phyloP scores from a whole-genome alignment of 2,329 filamentous ascomycete species.

The Stemphylium vesicarium region DNA sequence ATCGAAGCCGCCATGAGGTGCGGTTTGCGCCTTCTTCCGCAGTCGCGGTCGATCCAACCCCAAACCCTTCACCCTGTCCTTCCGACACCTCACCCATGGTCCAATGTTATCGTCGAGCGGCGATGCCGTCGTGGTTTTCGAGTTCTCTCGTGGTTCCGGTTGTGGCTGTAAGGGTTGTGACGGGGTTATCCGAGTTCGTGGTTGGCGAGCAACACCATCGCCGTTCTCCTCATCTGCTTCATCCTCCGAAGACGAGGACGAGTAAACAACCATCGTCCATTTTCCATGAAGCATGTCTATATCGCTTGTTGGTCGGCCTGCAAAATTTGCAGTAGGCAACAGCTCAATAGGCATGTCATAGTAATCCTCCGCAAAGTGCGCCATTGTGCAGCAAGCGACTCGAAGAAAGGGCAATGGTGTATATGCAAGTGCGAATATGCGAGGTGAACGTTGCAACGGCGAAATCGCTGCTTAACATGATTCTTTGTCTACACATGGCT shows the following conservation, averaged over 20 bases:
- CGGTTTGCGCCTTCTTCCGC: constrained; percentile 27
- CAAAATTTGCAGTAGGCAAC: constrained; percentile 33
- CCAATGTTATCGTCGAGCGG: constrained; percentile 7
- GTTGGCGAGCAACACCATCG: constrained; percentile 8
- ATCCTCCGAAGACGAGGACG: constrained; percentile 15
- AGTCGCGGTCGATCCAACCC: constrained; percentile 17
- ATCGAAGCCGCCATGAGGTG: constrained; percentile 24
- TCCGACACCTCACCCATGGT: constrained; percentile 6
- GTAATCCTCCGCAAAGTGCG: constrained; percentile 22
- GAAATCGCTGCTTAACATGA: neutral
- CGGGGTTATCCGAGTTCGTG: neutral
- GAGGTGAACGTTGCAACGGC: neutral
- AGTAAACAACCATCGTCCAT: constrained; percentile 16
- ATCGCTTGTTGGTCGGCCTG: constrained; percentile 29
- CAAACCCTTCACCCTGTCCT: constrained; percentile 11
- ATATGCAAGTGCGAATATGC: neutral
- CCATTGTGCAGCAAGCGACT: constrained; percentile 7
- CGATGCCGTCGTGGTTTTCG: constrained; percentile 10
- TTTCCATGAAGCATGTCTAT: constrained; percentile 29
- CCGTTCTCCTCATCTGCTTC: constrained; percentile 19
- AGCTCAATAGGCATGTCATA: constrained; percentile 30
- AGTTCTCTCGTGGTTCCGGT: constrained; percentile 2
- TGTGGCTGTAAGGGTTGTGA: constrained; percentile 7
- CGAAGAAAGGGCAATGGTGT: neutral
- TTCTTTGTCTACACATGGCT: constrained; percentile 7